Evolutionary conservation across 768 basidiomycete species (phyloP), one percentile per base, ranked within the genome.

Genomic region (Pulveroboletus sp.): DNA sequence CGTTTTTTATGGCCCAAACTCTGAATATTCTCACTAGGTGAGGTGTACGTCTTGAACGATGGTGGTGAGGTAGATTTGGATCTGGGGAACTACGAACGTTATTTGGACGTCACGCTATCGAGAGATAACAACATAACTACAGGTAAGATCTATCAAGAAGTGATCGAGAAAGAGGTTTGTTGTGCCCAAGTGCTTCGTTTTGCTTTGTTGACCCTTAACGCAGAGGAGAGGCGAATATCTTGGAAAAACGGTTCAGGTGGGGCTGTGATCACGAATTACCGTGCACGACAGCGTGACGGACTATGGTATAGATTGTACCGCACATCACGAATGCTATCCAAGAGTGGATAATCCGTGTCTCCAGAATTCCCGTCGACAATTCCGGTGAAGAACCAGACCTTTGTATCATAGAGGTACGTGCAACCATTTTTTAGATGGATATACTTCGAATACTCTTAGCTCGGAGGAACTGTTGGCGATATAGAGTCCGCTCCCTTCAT

Each of bases 401-500:
- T 36, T 99, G 95, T 71, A 96, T 99, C 57, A 82, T 99, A 55
- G 95, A 99, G 80, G 93, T 94, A 50, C 48, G 75, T n/a, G 38
- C 32, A 49, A 52, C 17, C 44, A 24, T 43, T 43, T 20, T 23
- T 32, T 45, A 32, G 29, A 47, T 19, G 29, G n/a, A 14, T 47
- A 32, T 26, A 12, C 3, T 45, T 41, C 61, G 45, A 58, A 17
- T 16, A 6, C 35, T 12, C 6, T n/a, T 53, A 94, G 92, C 87
- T 99, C 53, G 95, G 95, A 48, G 95, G 95, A 19, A 99, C 95
- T 1, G 95, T 99, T 14, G 95, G 95, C 38, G 95, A 99, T 63
- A 99, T 99, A 65, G 95, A 99, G 62, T 96, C 93, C 7, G 94
- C 94, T 4, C 95, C 95, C 3, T 99, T 99, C 68, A 78, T 99